Evolutionary conservation across 2,329 filamentous ascomycete species (phyloP).

Genomic region (Claviceps digitariae): DNA sequence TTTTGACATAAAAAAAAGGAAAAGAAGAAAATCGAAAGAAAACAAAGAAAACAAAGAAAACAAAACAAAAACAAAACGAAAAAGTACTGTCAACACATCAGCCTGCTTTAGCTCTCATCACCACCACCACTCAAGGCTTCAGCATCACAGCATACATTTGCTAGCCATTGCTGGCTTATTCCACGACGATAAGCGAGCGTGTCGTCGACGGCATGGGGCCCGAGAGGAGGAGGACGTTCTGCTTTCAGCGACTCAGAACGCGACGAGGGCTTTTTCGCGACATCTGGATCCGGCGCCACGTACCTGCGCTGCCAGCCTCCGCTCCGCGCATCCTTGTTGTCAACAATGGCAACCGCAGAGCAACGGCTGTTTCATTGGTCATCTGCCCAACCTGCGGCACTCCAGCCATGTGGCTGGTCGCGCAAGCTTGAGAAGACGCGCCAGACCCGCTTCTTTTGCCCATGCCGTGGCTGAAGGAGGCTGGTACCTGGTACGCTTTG

Average conservation of each 20-base stretch:
- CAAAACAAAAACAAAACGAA: not conserved
- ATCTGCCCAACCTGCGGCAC: slow-evolving; percentile 5
- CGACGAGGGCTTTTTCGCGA: slow-evolving; percentile 9
- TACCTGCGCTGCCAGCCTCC: slow-evolving; percentile 4
- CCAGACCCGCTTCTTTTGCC: slow-evolving; percentile 7
- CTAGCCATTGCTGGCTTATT: not conserved
- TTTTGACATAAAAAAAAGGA: no score
- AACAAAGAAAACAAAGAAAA: no score
- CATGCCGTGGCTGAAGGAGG: slow-evolving; percentile 7
- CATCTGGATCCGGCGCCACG: slow-evolving; percentile 7
- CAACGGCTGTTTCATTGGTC: slow-evolving; percentile 39
- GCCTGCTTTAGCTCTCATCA: not conserved
- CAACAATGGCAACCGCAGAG: slow-evolving; percentile 42
- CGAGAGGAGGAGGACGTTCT: not conserved
- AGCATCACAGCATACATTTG: not conserved
- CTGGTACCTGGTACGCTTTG: not conserved
- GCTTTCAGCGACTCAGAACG: slow-evolving; percentile 10
- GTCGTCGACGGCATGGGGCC: slow-evolving; percentile 1
- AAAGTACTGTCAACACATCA: not conserved
- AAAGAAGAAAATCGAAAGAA: no score
- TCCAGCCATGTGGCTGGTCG: slow-evolving; percentile 17
- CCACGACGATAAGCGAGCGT: not conserved
- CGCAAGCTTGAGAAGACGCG: slow-evolving; percentile 7
- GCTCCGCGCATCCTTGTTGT: slow-evolving; percentile 14
- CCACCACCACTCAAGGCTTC: not conserved